These are phyloP conservation scores for Globisporangium perplexum DNA, from an alignment of 352 stramenopile species.

Conservation along the genomic window DNA sequence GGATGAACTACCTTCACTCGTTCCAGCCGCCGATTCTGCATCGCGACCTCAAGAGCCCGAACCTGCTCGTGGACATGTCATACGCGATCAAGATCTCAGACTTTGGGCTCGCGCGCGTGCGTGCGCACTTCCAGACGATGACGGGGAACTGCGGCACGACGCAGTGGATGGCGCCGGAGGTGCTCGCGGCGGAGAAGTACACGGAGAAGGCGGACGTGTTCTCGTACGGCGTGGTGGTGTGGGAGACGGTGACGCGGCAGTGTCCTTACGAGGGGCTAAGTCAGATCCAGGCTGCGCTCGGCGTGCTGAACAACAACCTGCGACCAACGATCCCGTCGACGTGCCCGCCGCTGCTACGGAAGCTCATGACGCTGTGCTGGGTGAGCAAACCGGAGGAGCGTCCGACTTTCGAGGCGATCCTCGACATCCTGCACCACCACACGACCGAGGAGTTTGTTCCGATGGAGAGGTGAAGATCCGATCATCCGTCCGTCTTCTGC, in stretches of 20 bases:
- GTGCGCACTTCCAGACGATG: slow-evolving; percentile 86
- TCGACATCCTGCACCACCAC: slow-evolving; percentile 57
- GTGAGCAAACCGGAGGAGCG: slow-evolving; percentile 65
- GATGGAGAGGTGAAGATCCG: slow-evolving; percentile 6
- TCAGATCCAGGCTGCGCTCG: slow-evolving; percentile 85
- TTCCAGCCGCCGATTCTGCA: slow-evolving; percentile 85
- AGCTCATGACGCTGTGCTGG: slow-evolving; percentile 85
- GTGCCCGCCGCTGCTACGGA: slow-evolving; percentile 74
- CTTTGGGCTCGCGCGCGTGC: slow-evolving; percentile 78
- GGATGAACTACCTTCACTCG: slow-evolving; percentile 87
- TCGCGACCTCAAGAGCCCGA: slow-evolving; percentile 84
- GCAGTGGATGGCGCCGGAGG: slow-evolving; percentile 85
- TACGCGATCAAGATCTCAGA: slow-evolving; percentile 89
- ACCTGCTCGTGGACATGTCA: slow-evolving; percentile 70
- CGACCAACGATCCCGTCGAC: slow-evolving; percentile 73
- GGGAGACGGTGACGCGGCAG: slow-evolving; percentile 85
- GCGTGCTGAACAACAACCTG: slow-evolving; percentile 85
- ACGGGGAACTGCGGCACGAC: slow-evolving; percentile 83
- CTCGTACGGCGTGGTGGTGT: slow-evolving; percentile 82
- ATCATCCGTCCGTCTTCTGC: neutral
- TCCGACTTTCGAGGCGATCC: slow-evolving; percentile 74
- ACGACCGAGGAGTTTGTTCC: slow-evolving; percentile 14
- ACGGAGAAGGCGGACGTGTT: slow-evolving; percentile 87
- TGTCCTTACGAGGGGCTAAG: slow-evolving; percentile 91
- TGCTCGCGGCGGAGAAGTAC: slow-evolving; percentile 80